phyloP scores from a whole-genome alignment of 208 protist species.

The Wallacemonas sp. region DNA sequence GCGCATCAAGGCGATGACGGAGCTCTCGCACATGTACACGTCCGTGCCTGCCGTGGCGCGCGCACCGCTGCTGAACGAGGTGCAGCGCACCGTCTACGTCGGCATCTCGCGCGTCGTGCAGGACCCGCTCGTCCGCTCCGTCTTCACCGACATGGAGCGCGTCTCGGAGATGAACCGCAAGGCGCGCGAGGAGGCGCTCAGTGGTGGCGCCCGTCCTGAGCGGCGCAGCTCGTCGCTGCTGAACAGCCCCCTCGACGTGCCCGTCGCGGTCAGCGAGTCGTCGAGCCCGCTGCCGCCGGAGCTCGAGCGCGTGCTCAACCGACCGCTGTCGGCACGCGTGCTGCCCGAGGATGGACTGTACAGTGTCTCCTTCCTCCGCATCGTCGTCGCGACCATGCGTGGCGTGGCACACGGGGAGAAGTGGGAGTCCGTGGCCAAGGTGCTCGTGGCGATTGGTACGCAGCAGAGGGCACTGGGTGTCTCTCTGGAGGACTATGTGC shows the following conservation, averaged over 20 bases:
- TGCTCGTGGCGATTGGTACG: slow-evolving; percentile 54
- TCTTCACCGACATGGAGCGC: slow-evolving; percentile 69
- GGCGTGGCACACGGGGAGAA: slow-evolving; percentile 32
- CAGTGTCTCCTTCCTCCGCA: slow-evolving; percentile 67
- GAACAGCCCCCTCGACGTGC: slow-evolving; percentile 9
- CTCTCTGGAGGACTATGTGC: slow-evolving; percentile 72
- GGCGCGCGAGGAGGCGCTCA: neutral
- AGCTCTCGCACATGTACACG: slow-evolving; percentile 25
- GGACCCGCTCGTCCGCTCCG: slow-evolving; percentile 67
- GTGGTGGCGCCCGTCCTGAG: neutral
- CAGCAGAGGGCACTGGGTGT: slow-evolving; percentile 62
- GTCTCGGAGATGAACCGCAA: slow-evolving; percentile 7
- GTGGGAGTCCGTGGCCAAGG: slow-evolving; percentile 59
- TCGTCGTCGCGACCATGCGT: slow-evolving; percentile 71
- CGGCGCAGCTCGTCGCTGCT: slow-evolving; percentile 3
- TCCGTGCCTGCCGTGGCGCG: slow-evolving; percentile 65
- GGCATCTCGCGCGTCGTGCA: slow-evolving; percentile 48
- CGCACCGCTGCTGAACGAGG: slow-evolving; percentile 77
- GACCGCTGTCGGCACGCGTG: neutral
- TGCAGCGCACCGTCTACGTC: slow-evolving; percentile 76
- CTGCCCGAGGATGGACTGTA: slow-evolving; percentile 64
- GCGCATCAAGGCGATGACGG: slow-evolving; percentile 35
- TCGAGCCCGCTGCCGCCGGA: slow-evolving; percentile 19
- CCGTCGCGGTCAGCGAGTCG: neutral
- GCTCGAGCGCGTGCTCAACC: slow-evolving; percentile 17